Evolutionary conservation across 2,329 filamentous ascomycete genomes (phyloP), one percentile per base, ranked within the genome.

Genomic region (Aspergillus sp.): DNA sequence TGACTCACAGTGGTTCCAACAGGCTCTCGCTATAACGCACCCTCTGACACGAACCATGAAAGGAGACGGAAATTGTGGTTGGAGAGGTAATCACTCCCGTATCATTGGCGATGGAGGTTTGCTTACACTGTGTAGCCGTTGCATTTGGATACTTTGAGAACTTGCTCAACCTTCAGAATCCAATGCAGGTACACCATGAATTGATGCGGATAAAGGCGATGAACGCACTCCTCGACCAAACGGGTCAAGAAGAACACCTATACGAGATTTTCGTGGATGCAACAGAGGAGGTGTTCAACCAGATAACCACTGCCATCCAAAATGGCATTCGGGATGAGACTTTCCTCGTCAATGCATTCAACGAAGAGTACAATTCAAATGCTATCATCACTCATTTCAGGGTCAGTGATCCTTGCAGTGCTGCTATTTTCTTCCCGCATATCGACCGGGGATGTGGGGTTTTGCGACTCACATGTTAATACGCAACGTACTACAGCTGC

Each of bases 31-130:
- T 6, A 84, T 88, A 69, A 91, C 89, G 59, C 96, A 96, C 76
- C 90, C 91, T 19, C 88, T 92, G 73, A 96, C 94, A 73, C 91
- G 95, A 58, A 89, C 89, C 10, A 87, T 96, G 74, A 88, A 90
- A 76, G 94, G 95, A 56, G 94, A 98, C 78, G 95, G 95, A 61
- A 96, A 96, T 74, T 98, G 95, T 78, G 95, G 94, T 71, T 98
- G 95, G 94, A 87, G 94, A 89, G 95, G 94, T 97, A 83, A 81
- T 88, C 80, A 67, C 65, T 65, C 56, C n/a, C 13, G 52, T 48
- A n/a, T 58, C 47, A 32, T 60, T 57, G 50, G 54, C 58, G 44
- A 56, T 62, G 55, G 13, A 57, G 25, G 23, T 61, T 64, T 30
- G 60, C 62, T 65, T 53, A 58, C 42, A 7, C 52, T 59, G 44